A percentile compares a stretch with the other conserved stretches of the same genome.
Conservation (phyloP, 345 rosid species). For the Citrus maxima region DNA sequence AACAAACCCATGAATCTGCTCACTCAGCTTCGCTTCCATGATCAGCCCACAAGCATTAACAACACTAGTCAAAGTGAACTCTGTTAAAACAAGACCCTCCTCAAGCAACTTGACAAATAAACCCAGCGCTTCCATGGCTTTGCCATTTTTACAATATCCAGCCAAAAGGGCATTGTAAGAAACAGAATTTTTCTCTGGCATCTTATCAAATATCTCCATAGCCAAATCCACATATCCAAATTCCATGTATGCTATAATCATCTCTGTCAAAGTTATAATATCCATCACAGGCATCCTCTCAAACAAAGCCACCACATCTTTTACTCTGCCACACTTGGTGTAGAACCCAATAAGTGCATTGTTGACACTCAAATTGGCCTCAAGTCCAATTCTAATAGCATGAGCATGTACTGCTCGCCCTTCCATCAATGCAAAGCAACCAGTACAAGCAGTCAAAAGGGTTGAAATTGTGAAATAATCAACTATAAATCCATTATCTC, state of each 20-base stretch:
- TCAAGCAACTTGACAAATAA: slow-evolving; percentile 55
- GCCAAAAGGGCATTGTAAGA: slow-evolving; percentile 68
- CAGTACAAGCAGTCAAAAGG: slow-evolving; percentile 59
- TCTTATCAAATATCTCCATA: slow-evolving; percentile 49
- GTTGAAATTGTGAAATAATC: slow-evolving; percentile 63
- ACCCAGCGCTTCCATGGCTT: slow-evolving; percentile 42
- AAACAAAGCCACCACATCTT: slow-evolving; percentile 44
- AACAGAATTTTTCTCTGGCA: slow-evolving; percentile 60
- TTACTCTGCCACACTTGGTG: slow-evolving; percentile 39
- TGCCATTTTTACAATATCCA: slow-evolving; percentile 60
- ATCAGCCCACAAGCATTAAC: slow-evolving; percentile 66
- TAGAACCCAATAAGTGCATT: slow-evolving; percentile 73
- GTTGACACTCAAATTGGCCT: slow-evolving; percentile 47
- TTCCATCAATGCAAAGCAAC: slow-evolving; percentile 30
- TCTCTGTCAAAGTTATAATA: slow-evolving; percentile 60
- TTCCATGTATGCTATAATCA: slow-evolving; percentile 65
- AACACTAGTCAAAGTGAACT: slow-evolving; percentile 57
- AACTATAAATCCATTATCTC: slow-evolving; percentile 30
- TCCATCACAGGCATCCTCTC: slow-evolving; percentile 54
- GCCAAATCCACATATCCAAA: slow-evolving; percentile 64
- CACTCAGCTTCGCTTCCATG: slow-evolving; percentile 36
- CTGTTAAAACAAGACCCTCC: slow-evolving; percentile 56
- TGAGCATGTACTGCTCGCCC: slow-evolving; percentile 69
- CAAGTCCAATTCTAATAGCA: slow-evolving; percentile 57
- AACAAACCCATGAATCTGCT: slow-evolving; percentile 73